Base-by-base conservation (phyloP, 768 basidiomycete genomes). In the Rhodotorula sphaerocarpa region DNA sequence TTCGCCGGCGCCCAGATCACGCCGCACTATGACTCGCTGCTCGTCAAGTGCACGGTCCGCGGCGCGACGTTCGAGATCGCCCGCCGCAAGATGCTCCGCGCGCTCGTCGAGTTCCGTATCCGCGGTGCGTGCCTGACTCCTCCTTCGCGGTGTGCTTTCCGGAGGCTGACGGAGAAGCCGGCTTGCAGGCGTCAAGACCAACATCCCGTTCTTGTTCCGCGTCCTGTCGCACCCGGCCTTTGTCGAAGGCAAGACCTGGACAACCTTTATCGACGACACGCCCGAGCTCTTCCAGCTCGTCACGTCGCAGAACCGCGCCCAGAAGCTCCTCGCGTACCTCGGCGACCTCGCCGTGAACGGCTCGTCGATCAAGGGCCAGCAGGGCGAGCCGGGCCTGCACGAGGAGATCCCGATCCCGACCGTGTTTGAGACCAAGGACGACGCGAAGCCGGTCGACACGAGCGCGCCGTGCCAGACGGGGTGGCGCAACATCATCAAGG, bases 1-100 rank as follows among this genome's bases (percentile, higher is more conserved):
- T 99, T 96, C 71, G 95, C 95, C 57, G 95, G 95, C 36, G 95
- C 95, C 31, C 95, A 97, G 77, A 97, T 99, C 75, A 99, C 95
- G 88, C 93, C 93, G 59, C 91, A 97, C 77, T 99, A 99, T 74
- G 95, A 99, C 78, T 91, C 89, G 72, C 80, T 97, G 76, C 81
- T 99, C 52, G 95, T 99, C 72, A 99, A 99, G 78, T 90, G 89
- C 73, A 86, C 85, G 43, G 90, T 93, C 59, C 90, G 86, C 65
- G 95, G 95, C 53, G 92, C 95, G 18, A 97, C 93, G 1, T 99
- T 96, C 73, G 95, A 99, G 74, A 92, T 99, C 55, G 95, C 95
- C 42, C 86, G 95, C 63, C 82, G 95, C 70, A 99, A 99, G 81
- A 97, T 97, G 91, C 83, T 99, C 57, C 88, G 95, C 71, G 93